Conservation (phyloP, 75 land plant species). For the Larix kaempferi region DNA sequence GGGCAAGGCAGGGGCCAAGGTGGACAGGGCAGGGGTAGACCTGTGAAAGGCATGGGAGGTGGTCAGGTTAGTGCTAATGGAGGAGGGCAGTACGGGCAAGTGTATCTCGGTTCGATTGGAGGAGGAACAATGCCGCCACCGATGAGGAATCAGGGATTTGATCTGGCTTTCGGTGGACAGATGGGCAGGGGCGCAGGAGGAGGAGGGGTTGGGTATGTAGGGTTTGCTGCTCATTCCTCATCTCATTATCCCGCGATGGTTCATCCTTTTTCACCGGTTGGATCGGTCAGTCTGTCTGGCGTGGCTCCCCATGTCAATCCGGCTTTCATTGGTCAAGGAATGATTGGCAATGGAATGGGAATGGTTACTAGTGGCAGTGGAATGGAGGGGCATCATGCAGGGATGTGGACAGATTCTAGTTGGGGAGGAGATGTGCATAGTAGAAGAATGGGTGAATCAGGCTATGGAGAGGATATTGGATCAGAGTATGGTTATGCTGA, state of each 20-base stretch:
- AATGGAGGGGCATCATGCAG: constrained; percentile 35
- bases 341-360: constrained; percentile 64
- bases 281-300: constrained; percentile 64
- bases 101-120: constrained; percentile 48
- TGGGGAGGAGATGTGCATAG: neutral
- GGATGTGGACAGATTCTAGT: constrained; percentile 76
- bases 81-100: constrained; percentile 57
- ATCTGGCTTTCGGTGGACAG: constrained; percentile 55
- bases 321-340: constrained; percentile 79
- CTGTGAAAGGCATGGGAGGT: constrained; percentile 34
- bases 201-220: constrained; percentile 58
- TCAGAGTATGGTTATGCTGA: neutral
- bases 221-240: constrained; percentile 73
- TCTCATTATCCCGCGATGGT: constrained; percentile 75
- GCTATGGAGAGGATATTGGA: constrained; percentile 1
- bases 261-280: constrained; percentile 65
- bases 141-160: constrained; percentile 82
- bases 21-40: constrained; percentile 43
- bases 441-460: neutral
- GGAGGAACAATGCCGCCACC: constrained; percentile 83
- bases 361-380: constrained; percentile 67
- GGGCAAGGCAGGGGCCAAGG: constrained; percentile 30
- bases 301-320: constrained; percentile 96
- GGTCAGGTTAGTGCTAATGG: constrained; percentile 23
- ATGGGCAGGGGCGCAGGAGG: constrained; percentile 65